These are phyloP conservation scores for Daldinia grandis DNA, from an alignment of 495 filamentous ascomycete species.

Conservation along the genomic window DNA sequence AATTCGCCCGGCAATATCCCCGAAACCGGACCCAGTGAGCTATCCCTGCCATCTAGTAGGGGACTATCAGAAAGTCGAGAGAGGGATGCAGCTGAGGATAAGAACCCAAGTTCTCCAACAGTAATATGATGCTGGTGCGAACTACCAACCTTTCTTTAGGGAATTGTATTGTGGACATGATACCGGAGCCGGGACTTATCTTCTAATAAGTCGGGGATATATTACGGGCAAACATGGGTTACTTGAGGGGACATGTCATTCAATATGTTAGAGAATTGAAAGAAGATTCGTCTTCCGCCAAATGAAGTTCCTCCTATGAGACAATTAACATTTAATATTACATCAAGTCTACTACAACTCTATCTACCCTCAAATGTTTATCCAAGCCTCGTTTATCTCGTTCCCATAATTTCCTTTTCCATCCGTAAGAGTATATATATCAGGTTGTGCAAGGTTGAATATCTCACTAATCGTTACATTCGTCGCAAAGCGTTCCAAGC, in stretches of 20 bases:
- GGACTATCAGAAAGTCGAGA: background rate
- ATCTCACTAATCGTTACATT: background rate
- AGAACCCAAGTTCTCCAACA: background rate
- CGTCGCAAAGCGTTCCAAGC: background rate
- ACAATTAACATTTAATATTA: conserved; percentile 11
- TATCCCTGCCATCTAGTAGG: background rate
- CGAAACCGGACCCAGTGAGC: background rate
- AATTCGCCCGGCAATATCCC: background rate
- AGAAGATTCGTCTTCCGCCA: background rate
- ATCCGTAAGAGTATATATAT: background rate
- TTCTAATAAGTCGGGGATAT: background rate
- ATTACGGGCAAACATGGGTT: background rate
- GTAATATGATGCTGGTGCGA: background rate
- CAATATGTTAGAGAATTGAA: background rate
- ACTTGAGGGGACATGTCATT: background rate
- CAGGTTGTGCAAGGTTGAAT: background rate
- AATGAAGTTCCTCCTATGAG: too few relatives aligned
- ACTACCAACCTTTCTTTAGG: conserved; percentile 5
- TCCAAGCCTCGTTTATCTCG: background rate
- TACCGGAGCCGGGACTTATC: conserved; percentile 14
- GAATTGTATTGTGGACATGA: conserved; percentile 1
- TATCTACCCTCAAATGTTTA: background rate
- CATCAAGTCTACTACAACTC: background rate
- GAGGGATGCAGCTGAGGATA: background rate
- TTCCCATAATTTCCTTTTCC: background rate